A percentile compares a stretch with the other conserved stretches of the same genome.
Conservation (phyloP, 352 stramenopile species). For the Hyaloperonospora arabidopsidis region DNA sequence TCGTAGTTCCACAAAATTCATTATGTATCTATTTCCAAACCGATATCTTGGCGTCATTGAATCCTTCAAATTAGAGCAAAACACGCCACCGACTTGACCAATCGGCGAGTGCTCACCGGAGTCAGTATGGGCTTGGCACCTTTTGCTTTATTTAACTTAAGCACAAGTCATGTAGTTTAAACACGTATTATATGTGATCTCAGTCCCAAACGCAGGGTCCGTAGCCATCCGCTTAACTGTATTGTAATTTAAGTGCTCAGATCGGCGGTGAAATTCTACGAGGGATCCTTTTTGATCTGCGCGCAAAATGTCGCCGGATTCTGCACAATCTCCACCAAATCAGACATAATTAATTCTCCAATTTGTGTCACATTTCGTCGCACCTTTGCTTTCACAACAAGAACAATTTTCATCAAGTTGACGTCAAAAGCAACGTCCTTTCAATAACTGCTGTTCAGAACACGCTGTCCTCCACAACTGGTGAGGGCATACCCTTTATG, state of each 20-base stretch:
- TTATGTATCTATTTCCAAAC: conserved; percentile 2
- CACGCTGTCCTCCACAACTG: no score
- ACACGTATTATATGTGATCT: neutral
- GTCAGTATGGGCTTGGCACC: neutral
- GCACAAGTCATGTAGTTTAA: neutral
- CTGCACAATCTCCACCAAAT: no score
- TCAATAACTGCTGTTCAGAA: no score
- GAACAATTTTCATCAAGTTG: no score
- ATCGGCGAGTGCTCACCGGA: neutral
- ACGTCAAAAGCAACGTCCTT: no score
- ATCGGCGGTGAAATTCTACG: no score
- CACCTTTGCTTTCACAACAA: no score
- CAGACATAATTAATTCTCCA: no score
- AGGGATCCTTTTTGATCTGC: no score
- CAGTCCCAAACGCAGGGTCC: neutral
- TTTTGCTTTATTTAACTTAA: neutral
- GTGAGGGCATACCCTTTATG: no score
- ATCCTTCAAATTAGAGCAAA: neutral
- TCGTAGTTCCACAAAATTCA: conserved; percentile 3
- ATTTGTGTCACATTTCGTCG: no score
- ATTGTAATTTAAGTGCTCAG: neutral
- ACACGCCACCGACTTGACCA: neutral
- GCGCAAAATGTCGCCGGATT: no score
- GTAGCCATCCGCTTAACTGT: neutral
- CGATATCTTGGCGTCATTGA: conserved; percentile 1